A percentile compares a stretch with the other conserved stretches of the same genome.
Evolutionary conservation across 306 rosid species (phyloP).

Genomic region (Psophocarpus tetragonolobus): DNA sequence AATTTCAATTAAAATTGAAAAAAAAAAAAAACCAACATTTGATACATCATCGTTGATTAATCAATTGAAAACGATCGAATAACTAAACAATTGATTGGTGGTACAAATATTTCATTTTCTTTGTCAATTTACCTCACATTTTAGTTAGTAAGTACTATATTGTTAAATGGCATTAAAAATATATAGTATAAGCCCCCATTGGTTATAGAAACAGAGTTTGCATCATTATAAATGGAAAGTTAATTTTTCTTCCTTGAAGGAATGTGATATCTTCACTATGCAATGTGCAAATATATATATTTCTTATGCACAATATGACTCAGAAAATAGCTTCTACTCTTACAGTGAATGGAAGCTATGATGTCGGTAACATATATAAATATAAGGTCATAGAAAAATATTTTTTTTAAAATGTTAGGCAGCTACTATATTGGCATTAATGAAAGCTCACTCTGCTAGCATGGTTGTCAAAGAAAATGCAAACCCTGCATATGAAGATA

Average conservation of each 20-base stretch:
- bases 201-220: neutral
- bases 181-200: neutral
- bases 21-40: neutral
- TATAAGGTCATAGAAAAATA: neutral
- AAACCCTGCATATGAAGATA: neutral
- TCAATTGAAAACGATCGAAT: neutral
- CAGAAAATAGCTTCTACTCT: neutral
- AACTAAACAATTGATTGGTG: neutral
- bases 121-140: neutral
- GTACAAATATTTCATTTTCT: neutral
- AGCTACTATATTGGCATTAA: neutral
- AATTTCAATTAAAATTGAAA: neutral
- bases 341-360: neutral
- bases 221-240: neutral
- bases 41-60: neutral
- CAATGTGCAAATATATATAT: neutral
- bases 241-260: neutral
- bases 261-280: neutral
- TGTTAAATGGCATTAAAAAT: neutral
- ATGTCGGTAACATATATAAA: neutral
- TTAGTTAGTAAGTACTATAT: neutral
- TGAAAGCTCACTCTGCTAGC: neutral
- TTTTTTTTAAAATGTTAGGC: neutral
- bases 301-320: neutral
- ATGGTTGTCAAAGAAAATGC: neutral